These are phyloP conservation scores for Rhodocollybia butyracea DNA, from an alignment of 768 basidiomycete genomes.

Conservation along the genomic window DNA sequence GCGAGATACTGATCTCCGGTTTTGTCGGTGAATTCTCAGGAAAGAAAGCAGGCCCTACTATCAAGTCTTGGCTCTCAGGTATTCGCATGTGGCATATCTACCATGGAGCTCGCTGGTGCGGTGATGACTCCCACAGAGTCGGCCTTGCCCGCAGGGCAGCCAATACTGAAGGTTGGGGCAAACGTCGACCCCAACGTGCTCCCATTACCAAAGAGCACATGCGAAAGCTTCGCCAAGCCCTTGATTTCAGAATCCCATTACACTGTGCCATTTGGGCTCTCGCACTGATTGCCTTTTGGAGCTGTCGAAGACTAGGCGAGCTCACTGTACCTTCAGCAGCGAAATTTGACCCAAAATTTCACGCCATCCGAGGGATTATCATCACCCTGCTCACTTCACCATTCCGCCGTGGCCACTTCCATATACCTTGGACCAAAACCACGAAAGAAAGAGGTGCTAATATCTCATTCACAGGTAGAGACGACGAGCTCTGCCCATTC, in stretches of 20 bases:
- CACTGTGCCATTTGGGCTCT: slow-evolving; percentile 34
- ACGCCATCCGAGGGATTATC: slow-evolving; percentile 9
- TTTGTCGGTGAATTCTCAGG: slow-evolving; percentile 23
- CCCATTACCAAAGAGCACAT: slow-evolving; percentile 36
- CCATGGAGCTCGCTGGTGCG: slow-evolving; percentile 32
- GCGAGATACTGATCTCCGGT: slow-evolving; percentile 20
- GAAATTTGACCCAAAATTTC: slow-evolving; percentile 13
- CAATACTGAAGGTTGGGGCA: slow-evolving; percentile 18
- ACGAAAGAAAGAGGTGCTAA: slow-evolving; percentile 22
- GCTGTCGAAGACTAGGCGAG: slow-evolving; percentile 28
- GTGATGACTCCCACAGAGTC: slow-evolving; percentile 20
- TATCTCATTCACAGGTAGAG: slow-evolving; percentile 19
- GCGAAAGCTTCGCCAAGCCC: slow-evolving; percentile 10
- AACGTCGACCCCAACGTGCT: slow-evolving; percentile 15
- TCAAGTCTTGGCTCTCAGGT: slow-evolving; percentile 32
- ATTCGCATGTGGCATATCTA: slow-evolving; percentile 33
- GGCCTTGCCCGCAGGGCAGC: slow-evolving; percentile 12
- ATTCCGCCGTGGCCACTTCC: slow-evolving; percentile 12
- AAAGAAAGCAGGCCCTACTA: slow-evolving; percentile 12
- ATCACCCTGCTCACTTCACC: background rate
- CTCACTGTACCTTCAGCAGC: slow-evolving; percentile 15
- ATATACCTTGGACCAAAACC: slow-evolving; percentile 36
- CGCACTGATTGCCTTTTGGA: slow-evolving; percentile 32
- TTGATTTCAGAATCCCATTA: slow-evolving; percentile 23
- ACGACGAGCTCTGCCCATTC: slow-evolving; percentile 11